A percentile compares a stretch with the other conserved stretches of the same genome.
Evolutionary conservation across 805 yeast genomes (phyloP).

Genomic region (Blastobotrys muscicola): DNA sequence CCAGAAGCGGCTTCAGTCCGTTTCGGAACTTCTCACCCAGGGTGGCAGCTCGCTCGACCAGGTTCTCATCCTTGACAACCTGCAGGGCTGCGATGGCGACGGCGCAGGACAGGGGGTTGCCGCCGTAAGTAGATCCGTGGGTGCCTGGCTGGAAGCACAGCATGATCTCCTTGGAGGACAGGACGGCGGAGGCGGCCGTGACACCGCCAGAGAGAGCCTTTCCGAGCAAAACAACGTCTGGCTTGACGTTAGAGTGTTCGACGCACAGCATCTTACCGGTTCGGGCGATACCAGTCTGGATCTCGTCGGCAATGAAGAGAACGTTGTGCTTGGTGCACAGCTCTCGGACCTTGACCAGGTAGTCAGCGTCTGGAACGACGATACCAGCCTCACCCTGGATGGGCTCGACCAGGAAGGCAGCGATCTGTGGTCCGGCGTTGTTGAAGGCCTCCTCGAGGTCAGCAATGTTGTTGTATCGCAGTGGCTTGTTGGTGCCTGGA

Average conservation of each 20-base stretch:
- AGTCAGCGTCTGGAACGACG: constrained; percentile 82
- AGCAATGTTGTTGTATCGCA: constrained; percentile 77
- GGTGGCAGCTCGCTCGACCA: constrained; percentile 65
- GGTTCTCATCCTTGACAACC: constrained; percentile 79
- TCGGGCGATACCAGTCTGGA: constrained; percentile 96
- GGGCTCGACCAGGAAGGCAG: constrained; percentile 88
- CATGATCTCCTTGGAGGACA: constrained; percentile 87
- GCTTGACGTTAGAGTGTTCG: constrained; percentile 78
- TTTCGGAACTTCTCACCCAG: constrained; percentile 63
- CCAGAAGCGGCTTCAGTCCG: constrained; percentile 29
- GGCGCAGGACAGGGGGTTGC: constrained; percentile 88
- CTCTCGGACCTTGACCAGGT: constrained; percentile 60
- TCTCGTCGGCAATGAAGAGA: constrained; percentile 88
- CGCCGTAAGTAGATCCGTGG: constrained; percentile 97
- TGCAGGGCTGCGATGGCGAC: constrained; percentile 90
- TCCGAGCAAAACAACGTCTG: constrained; percentile 83
- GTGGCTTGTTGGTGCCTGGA: constrained; percentile 59
- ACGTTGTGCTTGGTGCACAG: constrained; percentile 79
- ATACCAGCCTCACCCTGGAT: constrained; percentile 99
- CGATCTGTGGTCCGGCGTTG: constrained; percentile 78
- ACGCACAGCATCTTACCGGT: constrained; percentile 90
- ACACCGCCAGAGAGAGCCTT: constrained; percentile 96
- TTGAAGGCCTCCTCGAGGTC: constrained; percentile 77
- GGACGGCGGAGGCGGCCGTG: constrained; percentile 81
- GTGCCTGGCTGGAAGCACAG: constrained; percentile 85